Base-by-base conservation (phyloP, 2,329 filamentous ascomycete species). In the Dactylonectria estremocensis region DNA sequence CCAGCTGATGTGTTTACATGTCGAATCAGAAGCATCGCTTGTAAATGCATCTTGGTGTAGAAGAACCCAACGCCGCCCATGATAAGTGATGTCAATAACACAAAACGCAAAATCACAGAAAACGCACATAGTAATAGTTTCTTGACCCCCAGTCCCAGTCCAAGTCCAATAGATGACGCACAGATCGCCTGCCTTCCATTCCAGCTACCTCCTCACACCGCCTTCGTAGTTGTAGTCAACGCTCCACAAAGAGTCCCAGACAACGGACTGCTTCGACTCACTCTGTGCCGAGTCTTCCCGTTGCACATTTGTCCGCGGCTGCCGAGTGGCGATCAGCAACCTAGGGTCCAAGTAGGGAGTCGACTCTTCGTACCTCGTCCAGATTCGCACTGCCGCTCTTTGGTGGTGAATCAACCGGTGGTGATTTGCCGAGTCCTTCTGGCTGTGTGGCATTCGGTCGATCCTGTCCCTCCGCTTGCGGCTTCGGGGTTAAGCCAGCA, bases 231-330 rank as follows among this genome's bases (percentile, higher is more conserved):
- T 89, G 52, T 90, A 83, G 72, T 91, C 89, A 28, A 90, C 76
- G 69, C 84, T 89, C 89, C 89, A 91, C 16, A 91, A 78, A 13
- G 87, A 85, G 71, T 90, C 89, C 88, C 89, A 92, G 10, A 91
- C 83, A 4, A 90, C 81, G 31, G 86, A 89, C 73, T 80, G 86
- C 78, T 84, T 87, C n/a, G 77, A 80, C 24, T 83, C 77, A 66
- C 82, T 84, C 61, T 83, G 78, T 11, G 64, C 60, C 71, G 73
- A 80, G 60, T 82, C 77, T 70, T 87, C 82, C 68, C 83, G 82
- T 22, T 80, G 80, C 40, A 82, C 72, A 28, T 18, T 59, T 35
- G 45, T 75, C 58, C 72, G 77, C 61, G 71, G 68, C 78, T 80
- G 74, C 69, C 67, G 69, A 60, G 56, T 66, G 69, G 62, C 64